Percentiles rank a stretch among this genome's conserved stretches.
Conservation (phyloP, 108 stramenopile genomes). For the Skeletonema marinoi region DNA sequence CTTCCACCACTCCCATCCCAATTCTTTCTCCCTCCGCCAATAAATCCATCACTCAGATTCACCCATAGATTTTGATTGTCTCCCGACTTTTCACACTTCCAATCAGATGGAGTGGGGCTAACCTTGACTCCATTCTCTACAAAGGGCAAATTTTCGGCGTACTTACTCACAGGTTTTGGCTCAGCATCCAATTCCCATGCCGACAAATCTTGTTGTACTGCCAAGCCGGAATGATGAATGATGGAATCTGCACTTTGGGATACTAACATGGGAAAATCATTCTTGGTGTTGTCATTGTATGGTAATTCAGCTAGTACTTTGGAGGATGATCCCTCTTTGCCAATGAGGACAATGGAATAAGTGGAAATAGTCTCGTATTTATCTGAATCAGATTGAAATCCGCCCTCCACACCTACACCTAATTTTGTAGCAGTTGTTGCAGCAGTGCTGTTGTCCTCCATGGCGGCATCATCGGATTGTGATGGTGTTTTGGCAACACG, state of each 20-base stretch:
- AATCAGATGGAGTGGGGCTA: slow-evolving; percentile 62
- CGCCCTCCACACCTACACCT: slow-evolving; percentile 94
- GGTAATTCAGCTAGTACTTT: slow-evolving; percentile 50
- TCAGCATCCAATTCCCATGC: slow-evolving; percentile 85
- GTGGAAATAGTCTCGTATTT: slow-evolving; percentile 66
- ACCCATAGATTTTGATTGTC: slow-evolving; percentile 96
- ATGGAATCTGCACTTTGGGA: slow-evolving; percentile 74
- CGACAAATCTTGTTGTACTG: slow-evolving; percentile 75
- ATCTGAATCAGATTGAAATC: slow-evolving; percentile 88
- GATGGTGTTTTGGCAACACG: slow-evolving; percentile 44
- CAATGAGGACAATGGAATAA: slow-evolving; percentile 82
- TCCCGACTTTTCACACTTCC: slow-evolving; percentile 82
- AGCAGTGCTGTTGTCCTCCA: not conserved
- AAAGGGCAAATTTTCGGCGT: slow-evolving; percentile 64
- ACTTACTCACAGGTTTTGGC: slow-evolving; percentile 73
- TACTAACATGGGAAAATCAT: slow-evolving; percentile 69
- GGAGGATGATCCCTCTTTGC: slow-evolving; percentile 55
- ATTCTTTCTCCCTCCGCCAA: slow-evolving; percentile 97
- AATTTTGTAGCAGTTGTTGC: slow-evolving; percentile 68
- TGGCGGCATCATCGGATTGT: not conserved
- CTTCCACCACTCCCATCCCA: slow-evolving; percentile 98
- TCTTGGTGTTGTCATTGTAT: slow-evolving; percentile 60
- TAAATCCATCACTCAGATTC: slow-evolving; percentile 95
- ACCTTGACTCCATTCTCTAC: slow-evolving; percentile 82
- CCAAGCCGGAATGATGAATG: slow-evolving; percentile 87